These are phyloP conservation scores for Geotrichum candidum DNA, from an alignment of 1,139 yeast species.

Conservation along the genomic window DNA sequence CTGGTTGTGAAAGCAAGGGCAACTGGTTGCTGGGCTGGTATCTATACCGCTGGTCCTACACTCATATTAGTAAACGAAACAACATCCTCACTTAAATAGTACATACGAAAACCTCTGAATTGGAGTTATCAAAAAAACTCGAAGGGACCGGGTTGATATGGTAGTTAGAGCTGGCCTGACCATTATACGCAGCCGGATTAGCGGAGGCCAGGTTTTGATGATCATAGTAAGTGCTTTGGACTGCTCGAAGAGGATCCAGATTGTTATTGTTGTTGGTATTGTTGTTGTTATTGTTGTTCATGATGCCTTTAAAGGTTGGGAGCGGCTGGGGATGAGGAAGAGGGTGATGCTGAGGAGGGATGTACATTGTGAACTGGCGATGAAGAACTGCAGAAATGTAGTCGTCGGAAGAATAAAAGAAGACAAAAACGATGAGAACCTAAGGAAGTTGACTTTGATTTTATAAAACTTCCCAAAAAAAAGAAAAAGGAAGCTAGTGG, in stretches of 20 bases:
- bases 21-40: not conserved
- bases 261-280: not conserved
- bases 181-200: not conserved
- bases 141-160: not conserved
- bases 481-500: too few relatives aligned
- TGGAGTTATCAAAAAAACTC: not conserved
- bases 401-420: too few relatives aligned
- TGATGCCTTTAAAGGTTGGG: not conserved
- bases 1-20: not conserved
- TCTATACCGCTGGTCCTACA: not conserved
- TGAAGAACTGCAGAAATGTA: not conserved
- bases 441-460: not conserved
- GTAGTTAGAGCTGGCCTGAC: not conserved
- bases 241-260: not conserved
- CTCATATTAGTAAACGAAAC: not conserved
- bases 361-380: not conserved
- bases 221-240: not conserved
- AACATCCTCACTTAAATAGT: not conserved
- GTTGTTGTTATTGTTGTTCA: not conserved
- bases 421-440: not conserved
- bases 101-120: not conserved
- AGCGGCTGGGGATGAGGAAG: conserved; percentile 1
- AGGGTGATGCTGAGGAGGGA: not conserved
- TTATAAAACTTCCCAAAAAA: not conserved
- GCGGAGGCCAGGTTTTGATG: not conserved